Percentiles rank a stretch among this genome's conserved stretches.
These are phyloP conservation scores for Tephrocybe sp. DNA, from an alignment of 768 basidiomycete genomes.

Conservation along the genomic window DNA sequence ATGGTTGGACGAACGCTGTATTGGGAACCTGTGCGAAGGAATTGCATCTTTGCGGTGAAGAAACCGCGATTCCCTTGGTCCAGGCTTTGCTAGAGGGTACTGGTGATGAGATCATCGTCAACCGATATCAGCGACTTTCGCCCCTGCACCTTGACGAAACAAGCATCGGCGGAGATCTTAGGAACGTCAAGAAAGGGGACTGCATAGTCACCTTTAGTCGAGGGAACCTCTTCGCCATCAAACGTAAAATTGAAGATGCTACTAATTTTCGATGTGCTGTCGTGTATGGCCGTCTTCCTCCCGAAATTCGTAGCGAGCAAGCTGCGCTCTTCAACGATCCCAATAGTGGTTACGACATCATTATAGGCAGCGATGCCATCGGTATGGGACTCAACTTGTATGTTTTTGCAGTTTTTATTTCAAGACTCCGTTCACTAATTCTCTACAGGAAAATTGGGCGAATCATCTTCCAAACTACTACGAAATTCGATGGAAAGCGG, in stretches of 20 bases:
- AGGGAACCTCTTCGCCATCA: constrained; percentile 70
- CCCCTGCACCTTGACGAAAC: constrained; percentile 71
- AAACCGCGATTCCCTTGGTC: constrained; percentile 84
- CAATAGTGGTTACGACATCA: constrained; percentile 78
- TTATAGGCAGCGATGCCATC: constrained; percentile 93
- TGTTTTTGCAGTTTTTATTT: constrained; percentile 24
- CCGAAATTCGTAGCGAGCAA: constrained; percentile 89
- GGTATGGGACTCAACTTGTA: constrained; percentile 98
- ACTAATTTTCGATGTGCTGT: constrained; percentile 86
- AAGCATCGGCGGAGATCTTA: constrained; percentile 60
- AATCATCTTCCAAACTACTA: constrained; percentile 36
- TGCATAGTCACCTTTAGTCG: constrained; percentile 89
- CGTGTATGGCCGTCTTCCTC: constrained; percentile 89
- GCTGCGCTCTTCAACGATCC: constrained; percentile 90
- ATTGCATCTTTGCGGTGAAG: constrained; percentile 94
- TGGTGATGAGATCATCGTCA: constrained; percentile 78
- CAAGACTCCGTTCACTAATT: not conserved
- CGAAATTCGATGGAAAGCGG: constrained; percentile 59
- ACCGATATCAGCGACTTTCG: constrained; percentile 84
- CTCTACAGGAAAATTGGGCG: constrained; percentile 76
- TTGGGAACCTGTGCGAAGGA: constrained; percentile 75
- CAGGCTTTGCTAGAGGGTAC: constrained; percentile 63
- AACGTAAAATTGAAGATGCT: constrained; percentile 62
- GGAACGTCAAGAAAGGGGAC: constrained; percentile 72
- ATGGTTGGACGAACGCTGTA: constrained; percentile 80